Evolutionary conservation across 441 rosid species (phyloP), one percentile per base, ranked within the genome.

Genomic region (Arabidopsis lyrata): DNA sequence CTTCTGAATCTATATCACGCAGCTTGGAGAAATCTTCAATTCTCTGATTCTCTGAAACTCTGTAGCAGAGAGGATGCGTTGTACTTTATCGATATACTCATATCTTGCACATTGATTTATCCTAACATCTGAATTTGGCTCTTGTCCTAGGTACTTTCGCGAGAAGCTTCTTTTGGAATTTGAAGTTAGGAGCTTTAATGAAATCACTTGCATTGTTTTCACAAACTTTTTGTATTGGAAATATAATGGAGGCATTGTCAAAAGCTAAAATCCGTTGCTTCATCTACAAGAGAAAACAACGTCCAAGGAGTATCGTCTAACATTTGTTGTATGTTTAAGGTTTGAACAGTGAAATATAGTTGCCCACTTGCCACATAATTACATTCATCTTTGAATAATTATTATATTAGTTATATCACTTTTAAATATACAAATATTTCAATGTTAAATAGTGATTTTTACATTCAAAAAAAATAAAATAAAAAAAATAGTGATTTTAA

Each of bases 121-220:
- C n/a, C n/a, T n/a, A n/a, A n/a, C n/a, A n/a, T n/a, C n/a, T n/a
- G n/a, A n/a, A n/a, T n/a, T n/a, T n/a, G n/a, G n/a, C n/a, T n/a
- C n/a, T n/a, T n/a, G n/a, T n/a, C n/a, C n/a, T 70, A 70, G 56
- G 41, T 77, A 2, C 15, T 41, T 57, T 44, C 72, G 18, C 63
- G 42, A 58, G 72, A 65, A 58, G 68, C 57, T 57, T 65, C 63
- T 41, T 57, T 41, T 58, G 80, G 76, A 77, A 55, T 16, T 38
- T 39, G 13, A 55, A 69, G 60, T 55, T 15, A 49, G 38, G 27
- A 56, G 36, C 59, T 70, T 70, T 64, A 3, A 27, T 15, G 47
- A 69, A 76, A 27, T 18, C 31, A 12, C 11, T 76, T 56, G 63
- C 72, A 65, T 77, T 58, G 72, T 77, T 71, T 58, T 71, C 76